Conservation (phyloP, 192 early-diverging fungal species). For the Coemansia sp. region DNA sequence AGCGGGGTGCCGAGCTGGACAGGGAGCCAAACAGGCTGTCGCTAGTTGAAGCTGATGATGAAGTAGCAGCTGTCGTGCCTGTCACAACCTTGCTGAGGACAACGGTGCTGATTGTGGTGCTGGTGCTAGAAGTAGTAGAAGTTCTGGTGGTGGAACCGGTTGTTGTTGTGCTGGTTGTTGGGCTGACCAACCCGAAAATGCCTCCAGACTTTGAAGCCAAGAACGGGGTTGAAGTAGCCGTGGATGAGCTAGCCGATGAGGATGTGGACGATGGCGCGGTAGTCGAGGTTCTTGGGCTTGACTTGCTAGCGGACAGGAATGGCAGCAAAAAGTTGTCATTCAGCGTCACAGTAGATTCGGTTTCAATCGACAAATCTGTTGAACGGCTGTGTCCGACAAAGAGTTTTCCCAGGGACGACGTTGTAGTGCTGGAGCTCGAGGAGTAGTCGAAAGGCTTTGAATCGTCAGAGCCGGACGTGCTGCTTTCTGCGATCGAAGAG, state of each 20-base stretch:
- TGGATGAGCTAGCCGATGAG: background rate
- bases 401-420: background rate
- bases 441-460: background rate
- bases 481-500: background rate
- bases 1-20: background rate
- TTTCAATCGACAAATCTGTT: slow-evolving; percentile 22
- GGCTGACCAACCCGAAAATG: background rate
- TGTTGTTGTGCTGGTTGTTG: background rate
- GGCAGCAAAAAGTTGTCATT: background rate
- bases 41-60: background rate
- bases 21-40: background rate
- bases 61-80: background rate
- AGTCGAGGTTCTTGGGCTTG: background rate
- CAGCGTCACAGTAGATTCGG: slow-evolving; percentile 8
- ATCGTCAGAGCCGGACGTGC: background rate
- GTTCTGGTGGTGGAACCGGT: background rate
- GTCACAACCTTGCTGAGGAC: background rate
- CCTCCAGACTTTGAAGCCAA: background rate
- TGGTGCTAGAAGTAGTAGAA: background rate
- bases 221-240: background rate
- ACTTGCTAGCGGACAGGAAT: background rate
- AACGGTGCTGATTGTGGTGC: background rate
- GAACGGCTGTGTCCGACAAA: slow-evolving; percentile 22
- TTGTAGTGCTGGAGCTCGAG: background rate
- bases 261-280: background rate